Conservation (phyloP, 2,329 filamentous ascomycete genomes). For the Periconia sp. region DNA sequence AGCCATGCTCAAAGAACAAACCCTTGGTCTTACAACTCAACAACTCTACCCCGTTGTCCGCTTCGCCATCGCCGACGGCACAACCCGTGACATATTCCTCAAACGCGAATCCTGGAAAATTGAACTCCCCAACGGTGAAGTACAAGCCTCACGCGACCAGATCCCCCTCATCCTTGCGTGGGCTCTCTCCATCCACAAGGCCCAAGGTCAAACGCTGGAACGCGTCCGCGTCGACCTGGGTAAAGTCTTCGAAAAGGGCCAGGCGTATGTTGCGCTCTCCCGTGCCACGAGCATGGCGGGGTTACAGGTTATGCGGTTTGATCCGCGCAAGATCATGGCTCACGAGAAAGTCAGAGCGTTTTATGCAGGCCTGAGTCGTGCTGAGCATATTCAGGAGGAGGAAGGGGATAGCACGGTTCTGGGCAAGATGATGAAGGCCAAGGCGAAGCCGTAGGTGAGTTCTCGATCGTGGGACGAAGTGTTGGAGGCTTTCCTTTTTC, state of each 20-base stretch:
- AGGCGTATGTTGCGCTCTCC: conserved; percentile 95
- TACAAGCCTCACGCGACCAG: conserved; percentile 79
- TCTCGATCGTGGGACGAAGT: background rate
- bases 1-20: conserved; percentile 45
- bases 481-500: background rate
- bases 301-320: conserved; percentile 84
- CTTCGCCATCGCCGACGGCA: conserved; percentile 79
- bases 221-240: conserved; percentile 93
- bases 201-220: conserved; percentile 91
- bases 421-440: conserved; percentile 30
- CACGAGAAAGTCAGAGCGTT: conserved; percentile 84
- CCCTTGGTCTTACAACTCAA: conserved; percentile 50
- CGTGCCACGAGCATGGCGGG: conserved; percentile 86
- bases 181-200: conserved; percentile 97
- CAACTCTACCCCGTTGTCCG: conserved; percentile 79
- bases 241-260: conserved; percentile 92
- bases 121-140: conserved; percentile 90
- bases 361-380: conserved; percentile 78
- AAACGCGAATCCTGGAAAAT: conserved; percentile 93
- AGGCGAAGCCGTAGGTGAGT: conserved; percentile 6
- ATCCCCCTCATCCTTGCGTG: conserved; percentile 89
- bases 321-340: conserved; percentile 89
- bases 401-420: conserved; percentile 35
- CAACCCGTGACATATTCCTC: conserved; percentile 74
- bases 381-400: conserved; percentile 52